Base-by-base conservation (phyloP, 768 basidiomycete species). In the Asterophora parasitica region DNA sequence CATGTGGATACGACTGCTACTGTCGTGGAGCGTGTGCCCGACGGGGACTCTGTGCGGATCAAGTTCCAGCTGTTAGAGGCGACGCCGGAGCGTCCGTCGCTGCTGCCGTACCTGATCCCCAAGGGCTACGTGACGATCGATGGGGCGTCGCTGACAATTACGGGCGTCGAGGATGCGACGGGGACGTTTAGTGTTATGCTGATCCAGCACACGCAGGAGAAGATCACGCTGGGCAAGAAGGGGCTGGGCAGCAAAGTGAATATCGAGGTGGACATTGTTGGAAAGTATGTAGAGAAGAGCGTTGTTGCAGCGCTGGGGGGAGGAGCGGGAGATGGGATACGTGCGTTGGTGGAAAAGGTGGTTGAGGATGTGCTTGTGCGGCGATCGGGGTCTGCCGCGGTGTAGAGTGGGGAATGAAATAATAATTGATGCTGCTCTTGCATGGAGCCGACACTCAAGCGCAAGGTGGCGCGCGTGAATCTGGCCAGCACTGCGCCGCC, bases 111-210 rank as follows among this genome's bases (percentile, higher is more conserved):
- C 65, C 73, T 99, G 53, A 88, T 98, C 51, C 81, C 85, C 23
- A 99, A 99, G 65, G 96, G 96, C 46, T 99, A 92, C 65, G 76
- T 98, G 51, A 81, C 93, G 8, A 80, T 99, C 56, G 96, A 99
- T 62, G 96, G 96, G 13, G 80, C 93, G 7, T 96, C 93, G 5
- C 75, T 99, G 36, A 99, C 96, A 2, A 57, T 99, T 58, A 97
- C 93, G 0, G 71, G 70, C 26, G 92, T 98, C 27, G 67, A 83
- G 66, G 81, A 87, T 63, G 53, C 58, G 19, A 59, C 72, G 50
- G 64, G 79, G 32, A 79, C 70, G 35, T 95, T 98, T 60, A 82
- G 84, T 28, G 78, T 99, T 43, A 98, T 98, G 94, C 79, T 99
- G 55, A 94, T 99, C 67, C 81, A 81, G 57, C 94, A 98, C 67